Evolutionary conservation across 2,329 filamentous ascomycete species (phyloP).

Genomic region (Pyricularia sp.): DNA sequence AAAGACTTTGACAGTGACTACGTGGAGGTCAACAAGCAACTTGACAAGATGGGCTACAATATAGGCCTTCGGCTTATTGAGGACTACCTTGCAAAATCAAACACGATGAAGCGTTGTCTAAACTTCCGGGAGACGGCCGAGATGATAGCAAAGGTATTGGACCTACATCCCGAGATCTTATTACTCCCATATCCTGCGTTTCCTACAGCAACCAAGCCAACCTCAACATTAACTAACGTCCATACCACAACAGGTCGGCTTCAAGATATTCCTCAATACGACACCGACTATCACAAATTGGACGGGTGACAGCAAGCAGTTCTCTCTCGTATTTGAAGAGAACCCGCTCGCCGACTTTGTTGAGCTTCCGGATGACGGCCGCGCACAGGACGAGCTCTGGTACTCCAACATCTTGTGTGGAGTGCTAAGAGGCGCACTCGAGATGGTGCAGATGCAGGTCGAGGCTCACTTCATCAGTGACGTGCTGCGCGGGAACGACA

Average conservation of each 20-base stretch:
- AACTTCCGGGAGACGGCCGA: conserved; percentile 96
- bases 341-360: conserved; percentile 97
- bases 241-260: conserved; percentile 60
- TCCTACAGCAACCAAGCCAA: conserved; percentile 10
- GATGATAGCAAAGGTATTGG: conserved; percentile 72
- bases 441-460: conserved; percentile 99
- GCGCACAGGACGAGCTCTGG: conserved; percentile 95
- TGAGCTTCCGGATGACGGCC: conserved; percentile 89
- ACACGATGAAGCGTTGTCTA: conserved; percentile 75
- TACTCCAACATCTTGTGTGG: conserved; percentile 97
- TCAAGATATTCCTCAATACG: conserved; percentile 98
- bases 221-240: not conserved
- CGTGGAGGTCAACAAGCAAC: conserved; percentile 88
- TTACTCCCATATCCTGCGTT: not conserved
- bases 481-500: conserved; percentile 84
- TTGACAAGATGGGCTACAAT: conserved; percentile 99
- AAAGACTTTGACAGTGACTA: conserved; percentile 96
- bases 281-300: conserved; percentile 90
- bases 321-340: conserved; percentile 92
- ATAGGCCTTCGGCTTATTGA: conserved; percentile 94
- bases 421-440: conserved; percentile 78
- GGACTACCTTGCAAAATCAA: conserved; percentile 94
- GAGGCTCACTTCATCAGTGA: conserved; percentile 96
- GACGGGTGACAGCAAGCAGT: conserved; percentile 93
- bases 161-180: not conserved